Base-by-base conservation (phyloP, 495 filamentous ascomycete species). In the Tuber microsphaerosporum region DNA sequence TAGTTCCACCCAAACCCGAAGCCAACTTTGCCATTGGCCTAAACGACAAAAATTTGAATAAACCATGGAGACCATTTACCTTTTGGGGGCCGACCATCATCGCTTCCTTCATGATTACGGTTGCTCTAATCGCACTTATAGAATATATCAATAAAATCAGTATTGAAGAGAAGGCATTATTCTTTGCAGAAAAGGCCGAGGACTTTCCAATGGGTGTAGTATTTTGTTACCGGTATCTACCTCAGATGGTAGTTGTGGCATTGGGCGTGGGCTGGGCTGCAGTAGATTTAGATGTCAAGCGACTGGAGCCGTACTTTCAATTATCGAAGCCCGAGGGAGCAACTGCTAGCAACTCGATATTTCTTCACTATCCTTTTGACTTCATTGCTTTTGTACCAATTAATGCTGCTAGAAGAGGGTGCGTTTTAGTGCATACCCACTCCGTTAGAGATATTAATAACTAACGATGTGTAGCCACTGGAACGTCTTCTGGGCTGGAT, bases 231-330 rank as follows among this genome's bases (percentile, higher is more conserved):
- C 34, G 34, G 34, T 37, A 37, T 37, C 34, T 37, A 37, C 34
- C 34, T 37, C 34, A 37, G 34, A 37, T 37, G 34, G 2, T 37
- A 37, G 34, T 37, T 37, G 34, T 37, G 34, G 41, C 83, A 0
- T 87, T 84, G 74, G 84, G 86, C 71, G 79, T 88, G 68, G 37
- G 83, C 0, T 88, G 86, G 34, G 34, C 34, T 37, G 34, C 34
- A 37, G 34, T 37, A 2, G 34, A 37, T 37, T 2, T 37, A 37
- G 85, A 88, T 74, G 76, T 83, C 2, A 86, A 86, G 76, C 83
- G 86, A 9, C 79, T 88, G 26, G 34, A 37, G 34, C 34, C 34
- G 34, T 37, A 37, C 34, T 37, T 37, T 37, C 34, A 37, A 37
- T 37, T 37, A 37, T 37, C 34, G 2, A 37, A 37, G 34, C 34